Evolutionary conservation across 768 basidiomycete species (phyloP).

Genomic region (Pisolithus albus): DNA sequence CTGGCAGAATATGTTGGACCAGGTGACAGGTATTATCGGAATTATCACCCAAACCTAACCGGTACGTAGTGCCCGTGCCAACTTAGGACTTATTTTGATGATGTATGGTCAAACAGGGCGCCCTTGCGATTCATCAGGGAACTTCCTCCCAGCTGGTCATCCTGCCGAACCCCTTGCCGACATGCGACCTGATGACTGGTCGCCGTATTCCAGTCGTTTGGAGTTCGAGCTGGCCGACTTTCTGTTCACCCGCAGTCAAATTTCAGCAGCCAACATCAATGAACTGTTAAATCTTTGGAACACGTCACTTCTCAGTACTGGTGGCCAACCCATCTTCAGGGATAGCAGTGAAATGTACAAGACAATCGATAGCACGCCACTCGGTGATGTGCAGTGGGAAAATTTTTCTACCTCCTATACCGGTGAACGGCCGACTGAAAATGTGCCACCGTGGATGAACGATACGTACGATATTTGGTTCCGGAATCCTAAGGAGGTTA

Average conservation of each 20-base stretch:
- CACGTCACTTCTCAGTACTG: constrained; percentile 1
- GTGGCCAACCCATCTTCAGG: constrained; percentile 13
- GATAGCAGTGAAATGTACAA: constrained; percentile 16
- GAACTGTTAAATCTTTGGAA: constrained; percentile 22
- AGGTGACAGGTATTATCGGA: neutral
- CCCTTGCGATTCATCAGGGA: neutral
- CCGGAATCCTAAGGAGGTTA: constrained; percentile 12
- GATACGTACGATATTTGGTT: constrained; percentile 23
- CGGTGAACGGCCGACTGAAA: constrained; percentile 8
- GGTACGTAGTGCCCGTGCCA: neutral
- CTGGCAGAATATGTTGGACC: neutral
- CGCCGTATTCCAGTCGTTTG: neutral
- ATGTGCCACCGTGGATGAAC: constrained; percentile 22
- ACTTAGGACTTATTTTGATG: neutral
- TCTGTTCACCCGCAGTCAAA: constrained; percentile 11
- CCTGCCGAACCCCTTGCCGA: constrained; percentile 1
- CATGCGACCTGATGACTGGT: neutral
- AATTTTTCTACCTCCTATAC: constrained; percentile 12
- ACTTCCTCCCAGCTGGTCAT: constrained; percentile 6
- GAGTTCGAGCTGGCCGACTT: constrained; percentile 6
- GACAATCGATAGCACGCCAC: constrained; percentile 19
- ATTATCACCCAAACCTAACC: constrained; percentile 3
- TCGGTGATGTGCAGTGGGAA: constrained; percentile 26
- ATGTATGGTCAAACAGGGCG: neutral
- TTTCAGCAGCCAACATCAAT: constrained; percentile 20